Percentiles rank a stretch among this genome's conserved stretches.
Evolutionary conservation across 208 protist species (phyloP).

Genomic region (Angomonas deanei): DNA sequence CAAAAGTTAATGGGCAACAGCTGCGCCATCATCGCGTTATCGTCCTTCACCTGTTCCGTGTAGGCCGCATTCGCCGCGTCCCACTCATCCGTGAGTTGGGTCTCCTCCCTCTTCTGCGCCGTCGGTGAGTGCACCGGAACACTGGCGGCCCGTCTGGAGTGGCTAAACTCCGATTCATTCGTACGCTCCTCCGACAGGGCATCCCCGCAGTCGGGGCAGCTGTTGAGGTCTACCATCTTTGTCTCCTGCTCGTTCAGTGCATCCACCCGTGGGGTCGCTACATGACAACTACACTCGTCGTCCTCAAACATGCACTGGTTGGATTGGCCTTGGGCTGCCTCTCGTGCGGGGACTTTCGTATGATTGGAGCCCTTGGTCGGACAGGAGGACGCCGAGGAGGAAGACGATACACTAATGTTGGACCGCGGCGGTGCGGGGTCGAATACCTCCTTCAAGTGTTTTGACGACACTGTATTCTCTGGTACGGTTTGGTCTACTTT

Average conservation of each 20-base stretch:
- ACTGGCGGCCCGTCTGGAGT: neutral
- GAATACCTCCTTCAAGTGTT: neutral
- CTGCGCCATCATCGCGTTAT: neutral
- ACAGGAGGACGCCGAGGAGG: neutral
- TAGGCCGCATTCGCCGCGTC: constrained; percentile 1
- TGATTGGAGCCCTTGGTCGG: neutral
- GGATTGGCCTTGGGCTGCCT: neutral
- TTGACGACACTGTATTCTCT: neutral
- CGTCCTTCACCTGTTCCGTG: neutral
- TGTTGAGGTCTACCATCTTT: neutral
- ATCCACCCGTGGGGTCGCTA: neutral
- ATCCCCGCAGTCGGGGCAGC: neutral
- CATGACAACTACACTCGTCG: neutral
- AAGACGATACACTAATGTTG: constrained; percentile 6
- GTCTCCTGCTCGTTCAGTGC: neutral
- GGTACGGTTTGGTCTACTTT: neutral
- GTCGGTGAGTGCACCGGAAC: neutral
- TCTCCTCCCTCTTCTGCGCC: neutral
- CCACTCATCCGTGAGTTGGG: neutral
- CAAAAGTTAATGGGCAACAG: constrained; percentile 11
- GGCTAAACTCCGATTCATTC: too few relatives aligned
- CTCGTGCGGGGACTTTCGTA: too few relatives aligned
- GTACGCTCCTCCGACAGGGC: too few relatives aligned
- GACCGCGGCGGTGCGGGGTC: neutral
- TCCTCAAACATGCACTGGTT: neutral